A percentile compares a stretch with the other conserved stretches of the same genome.
phyloP scores from a whole-genome alignment of 1,284 basidiomycete species.

The Ustilago esculenta region DNA sequence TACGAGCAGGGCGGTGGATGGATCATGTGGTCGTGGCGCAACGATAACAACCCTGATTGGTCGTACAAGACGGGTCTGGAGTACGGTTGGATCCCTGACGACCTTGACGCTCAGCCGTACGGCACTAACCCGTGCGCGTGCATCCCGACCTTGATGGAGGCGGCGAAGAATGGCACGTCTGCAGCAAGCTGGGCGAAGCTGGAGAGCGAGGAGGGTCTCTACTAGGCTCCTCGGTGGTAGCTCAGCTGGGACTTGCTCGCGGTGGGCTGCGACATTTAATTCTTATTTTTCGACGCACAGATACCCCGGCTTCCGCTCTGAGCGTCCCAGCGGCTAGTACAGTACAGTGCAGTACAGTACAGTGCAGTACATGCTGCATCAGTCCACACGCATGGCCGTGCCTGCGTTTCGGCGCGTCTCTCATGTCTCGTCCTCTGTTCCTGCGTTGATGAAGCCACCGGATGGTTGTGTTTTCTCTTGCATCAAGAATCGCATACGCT shows the following conservation, averaged over 20 bases:
- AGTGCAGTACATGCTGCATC: too few species aligned
- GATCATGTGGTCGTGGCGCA: slow-evolving; percentile 83
- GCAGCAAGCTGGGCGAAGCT: slow-evolving; percentile 10
- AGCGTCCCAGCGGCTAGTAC: slow-evolving; percentile 1
- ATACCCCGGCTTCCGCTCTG: slow-evolving; percentile 7
- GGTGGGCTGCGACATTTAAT: neutral
- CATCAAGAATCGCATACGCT: slow-evolving; percentile 6
- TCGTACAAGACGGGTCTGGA: slow-evolving; percentile 63
- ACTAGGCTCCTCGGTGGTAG: neutral
- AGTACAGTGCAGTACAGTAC: too few species aligned
- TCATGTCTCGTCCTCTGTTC: slow-evolving; percentile 13
- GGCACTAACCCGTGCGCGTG: slow-evolving; percentile 33
- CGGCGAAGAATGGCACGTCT: slow-evolving; percentile 7
- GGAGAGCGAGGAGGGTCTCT: slow-evolving; percentile 8
- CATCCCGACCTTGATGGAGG: slow-evolving; percentile 27
- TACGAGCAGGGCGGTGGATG: slow-evolving; percentile 73
- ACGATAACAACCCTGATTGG: slow-evolving; percentile 64
- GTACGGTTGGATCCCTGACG: slow-evolving; percentile 59
- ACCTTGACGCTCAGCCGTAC: slow-evolving; percentile 43
- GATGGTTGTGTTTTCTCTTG: too few species aligned
- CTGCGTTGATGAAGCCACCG: neutral
- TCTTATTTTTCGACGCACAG: neutral
- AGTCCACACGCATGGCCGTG: slow-evolving; percentile 36
- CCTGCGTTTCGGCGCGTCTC: slow-evolving; percentile 13
- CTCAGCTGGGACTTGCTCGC: too few species aligned